These are phyloP conservation scores for bread wheat (Triticum aestivum) DNA, from an alignment of 176 grass and related monocot genomes.

Conservation along the genomic window IWGSC_CS_RefSeq_v2.1 NC_057802.1:362720254-362720753, in stretches of 20 bases:
- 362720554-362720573: slow-evolving; percentile 8
- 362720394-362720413: background rate
- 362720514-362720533: background rate
- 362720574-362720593: slow-evolving; percentile 26
- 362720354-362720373: background rate
- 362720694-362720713: background rate
- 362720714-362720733: background rate
- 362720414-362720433: background rate
- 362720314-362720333: background rate
- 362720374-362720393: background rate
- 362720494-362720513: slow-evolving; percentile 11
- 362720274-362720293: no score
- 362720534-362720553: background rate
- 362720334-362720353: background rate
- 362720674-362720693: background rate
- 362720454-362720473: background rate
- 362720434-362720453: background rate
- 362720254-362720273: no score
- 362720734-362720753: background rate
- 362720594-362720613: slow-evolving; percentile 20
- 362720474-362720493: background rate
- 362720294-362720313: background rate
- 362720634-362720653: background rate
- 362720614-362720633: background rate
- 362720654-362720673: slow-evolving; percentile 13